phyloP scores from a whole-genome alignment of 768 basidiomycete species.

The Tephrocybe sp. region DNA sequence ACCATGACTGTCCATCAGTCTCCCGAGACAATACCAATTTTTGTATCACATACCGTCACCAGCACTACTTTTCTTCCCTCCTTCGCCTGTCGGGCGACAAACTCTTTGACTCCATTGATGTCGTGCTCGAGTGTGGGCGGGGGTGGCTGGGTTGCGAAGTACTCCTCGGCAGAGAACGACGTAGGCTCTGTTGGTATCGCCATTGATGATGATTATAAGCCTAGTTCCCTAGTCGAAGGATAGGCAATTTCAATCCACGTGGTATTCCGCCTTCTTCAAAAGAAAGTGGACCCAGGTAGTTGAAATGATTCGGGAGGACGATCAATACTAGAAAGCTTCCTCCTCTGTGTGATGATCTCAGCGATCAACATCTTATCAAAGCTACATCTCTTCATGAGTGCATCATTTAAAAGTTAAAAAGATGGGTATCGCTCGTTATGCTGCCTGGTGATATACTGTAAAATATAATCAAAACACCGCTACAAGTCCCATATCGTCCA shows the following conservation, averaged over 20 bases:
- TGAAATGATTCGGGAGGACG: background rate
- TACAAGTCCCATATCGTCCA: background rate
- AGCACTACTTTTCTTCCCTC: constrained; percentile 80
- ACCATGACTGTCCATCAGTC: background rate
- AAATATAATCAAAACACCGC: background rate
- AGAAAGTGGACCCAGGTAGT: background rate
- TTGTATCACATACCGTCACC: constrained; percentile 75
- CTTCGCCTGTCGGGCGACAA: constrained; percentile 66
- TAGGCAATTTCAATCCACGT: background rate
- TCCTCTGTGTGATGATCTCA: background rate
- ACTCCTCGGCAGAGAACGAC: constrained; percentile 82
- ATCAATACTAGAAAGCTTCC: background rate
- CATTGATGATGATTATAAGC: constrained; percentile 4
- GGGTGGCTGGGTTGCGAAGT: constrained; percentile 85
- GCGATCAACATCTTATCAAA: background rate
- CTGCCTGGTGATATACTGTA: constrained; percentile 7
- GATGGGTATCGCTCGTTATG: constrained; percentile 9
- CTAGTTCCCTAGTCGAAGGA: no score
- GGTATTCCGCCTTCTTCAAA: background rate
- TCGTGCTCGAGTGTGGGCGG: constrained; percentile 74
- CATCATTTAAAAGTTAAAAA: no score
- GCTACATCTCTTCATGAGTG: no score
- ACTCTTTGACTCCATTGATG: constrained; percentile 61
- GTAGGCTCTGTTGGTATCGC: constrained; percentile 25
- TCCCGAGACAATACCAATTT: background rate